Evolutionary conservation across 768 basidiomycete species (phyloP).

Genomic region (Boletales sp.): DNA sequence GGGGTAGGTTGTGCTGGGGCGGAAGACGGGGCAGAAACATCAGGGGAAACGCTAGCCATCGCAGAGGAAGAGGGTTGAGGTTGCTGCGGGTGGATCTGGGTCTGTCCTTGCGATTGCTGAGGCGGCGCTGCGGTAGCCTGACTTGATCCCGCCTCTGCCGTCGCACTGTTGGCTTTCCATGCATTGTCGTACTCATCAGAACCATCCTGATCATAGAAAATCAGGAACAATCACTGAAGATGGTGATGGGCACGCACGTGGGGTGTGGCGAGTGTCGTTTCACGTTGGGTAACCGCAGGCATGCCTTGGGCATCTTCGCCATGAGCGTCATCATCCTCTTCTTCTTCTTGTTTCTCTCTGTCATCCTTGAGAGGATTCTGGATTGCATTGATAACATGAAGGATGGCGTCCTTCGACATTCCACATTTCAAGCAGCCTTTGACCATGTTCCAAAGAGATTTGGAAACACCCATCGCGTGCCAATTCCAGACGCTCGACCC

Average conservation of each 20-base stretch:
- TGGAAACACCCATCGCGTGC: constrained; percentile 70
- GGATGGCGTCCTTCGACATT: constrained; percentile 57
- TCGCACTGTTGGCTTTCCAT: constrained; percentile 58
- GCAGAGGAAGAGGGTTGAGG: constrained; percentile 21
- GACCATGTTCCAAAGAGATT: constrained; percentile 71
- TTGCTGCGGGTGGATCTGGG: constrained; percentile 14
- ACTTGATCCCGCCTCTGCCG: constrained; percentile 29
- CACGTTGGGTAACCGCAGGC: constrained; percentile 20
- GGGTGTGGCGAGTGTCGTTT: constrained; percentile 20
- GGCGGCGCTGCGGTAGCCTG: constrained; percentile 15
- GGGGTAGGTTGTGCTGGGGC: constrained; percentile 26
- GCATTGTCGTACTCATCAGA: constrained; percentile 55
- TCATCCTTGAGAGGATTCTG: constrained; percentile 41
- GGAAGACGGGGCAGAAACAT: constrained; percentile 17
- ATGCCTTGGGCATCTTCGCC: constrained; percentile 30
- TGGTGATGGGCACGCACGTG: constrained; percentile 21
- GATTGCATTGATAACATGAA: constrained; percentile 55
- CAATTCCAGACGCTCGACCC: constrained; percentile 70
- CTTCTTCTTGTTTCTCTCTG: constrained; percentile 33
- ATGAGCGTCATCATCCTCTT: constrained; percentile 30
- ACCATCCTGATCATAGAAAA: constrained; percentile 34
- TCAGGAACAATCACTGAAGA: not conserved
- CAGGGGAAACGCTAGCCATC: constrained; percentile 13
- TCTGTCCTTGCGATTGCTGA: constrained; percentile 20
- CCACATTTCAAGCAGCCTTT: constrained; percentile 55